Base-by-base conservation (phyloP, 2,329 filamentous ascomycete species). In the Phaeosphaeria sp. region DNA sequence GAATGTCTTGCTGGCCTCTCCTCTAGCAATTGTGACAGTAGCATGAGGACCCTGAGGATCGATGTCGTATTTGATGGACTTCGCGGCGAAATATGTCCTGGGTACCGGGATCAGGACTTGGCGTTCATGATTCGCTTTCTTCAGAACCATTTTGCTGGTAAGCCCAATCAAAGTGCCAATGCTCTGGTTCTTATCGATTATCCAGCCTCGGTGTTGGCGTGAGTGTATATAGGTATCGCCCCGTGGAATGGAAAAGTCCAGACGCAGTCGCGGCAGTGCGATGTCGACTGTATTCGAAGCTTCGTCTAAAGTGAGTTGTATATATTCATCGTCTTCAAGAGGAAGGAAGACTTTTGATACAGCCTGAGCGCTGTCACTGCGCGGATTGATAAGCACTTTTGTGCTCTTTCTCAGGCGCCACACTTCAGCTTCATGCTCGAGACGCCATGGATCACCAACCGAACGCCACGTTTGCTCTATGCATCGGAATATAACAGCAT, bases 81-180 rank as follows among this genome's bases (percentile, higher is more conserved):
- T 55, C 15, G 72, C 58, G 7, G 15, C 41, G n/a, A 48, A 55
- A 15, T 17, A 22, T 0, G 4, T 27, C 9, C 25, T 9, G 5
- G 25, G 25, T 7, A 56, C 60, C 0, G 66, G 52, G 9, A 84
- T 79, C 0, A 59, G 54, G 0, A 85, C 78, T 0, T 62, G 76
- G 2, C 80, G 78, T 1, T 71, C 55, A 1, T 56, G n/a, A 4
- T 17, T 6, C 11, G 30, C 25, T 17, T 3, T 39, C 13, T 49
- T 73, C 55, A 58, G 36, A 6, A 70, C 60, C 17, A 75, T 54
- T 20, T 68, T 72, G 43, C 55, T 72, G 2, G n/a, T 23, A 2
- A 76, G 39, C 5, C 71, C 69, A 48, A 58, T 43, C 20, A 73
- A 42, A 15, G 69, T 68, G 3, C 61, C 64, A 6, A 68, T 56